Percentiles rank a stretch among this genome's conserved stretches.
phyloP scores from a whole-genome alignment of 106 monocot species.

The Cymbidium sinense region DNA sequence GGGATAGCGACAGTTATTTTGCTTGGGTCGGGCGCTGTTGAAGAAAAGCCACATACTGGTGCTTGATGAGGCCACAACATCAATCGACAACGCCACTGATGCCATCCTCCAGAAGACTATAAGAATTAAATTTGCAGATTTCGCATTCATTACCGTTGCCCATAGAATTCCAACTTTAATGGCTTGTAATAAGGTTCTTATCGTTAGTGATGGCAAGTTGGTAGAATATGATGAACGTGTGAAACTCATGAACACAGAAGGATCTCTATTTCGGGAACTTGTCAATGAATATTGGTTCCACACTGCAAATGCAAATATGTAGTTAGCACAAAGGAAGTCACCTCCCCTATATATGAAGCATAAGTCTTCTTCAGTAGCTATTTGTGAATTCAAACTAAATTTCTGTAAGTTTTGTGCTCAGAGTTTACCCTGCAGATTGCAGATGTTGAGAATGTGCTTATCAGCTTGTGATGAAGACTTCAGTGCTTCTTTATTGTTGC shows the following conservation, averaged over 20 bases:
- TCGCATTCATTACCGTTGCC: slow-evolving; percentile 86
- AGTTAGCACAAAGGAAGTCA: not conserved
- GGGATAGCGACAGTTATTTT: slow-evolving; percentile 86
- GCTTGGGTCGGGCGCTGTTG: slow-evolving; percentile 76
- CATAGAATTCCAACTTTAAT: slow-evolving; percentile 93
- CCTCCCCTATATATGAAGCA: too few species aligned
- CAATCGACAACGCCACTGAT: too few species aligned
- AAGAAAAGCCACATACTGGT: slow-evolving; percentile 71
- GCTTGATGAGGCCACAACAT: slow-evolving; percentile 95
- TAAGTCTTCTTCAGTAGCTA: too few species aligned
- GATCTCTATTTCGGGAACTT: too few species aligned
- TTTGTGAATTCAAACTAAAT: not conserved
- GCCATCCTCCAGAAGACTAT: slow-evolving; percentile 94
- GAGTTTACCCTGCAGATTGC: not conserved
- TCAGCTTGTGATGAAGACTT: not conserved
- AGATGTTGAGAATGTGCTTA: not conserved
- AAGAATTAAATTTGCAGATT: slow-evolving; percentile 64
- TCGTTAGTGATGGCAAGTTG: too few species aligned
- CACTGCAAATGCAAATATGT: slow-evolving; percentile 22
- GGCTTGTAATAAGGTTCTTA: too few species aligned
- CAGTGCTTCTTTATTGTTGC: not conserved
- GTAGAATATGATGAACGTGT: too few species aligned
- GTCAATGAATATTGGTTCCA: too few species aligned
- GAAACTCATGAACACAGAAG: too few species aligned
- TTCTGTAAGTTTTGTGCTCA: not conserved